Conservation (phyloP, 208 protist genomes). For the Leishmania tarentolae region DNA sequence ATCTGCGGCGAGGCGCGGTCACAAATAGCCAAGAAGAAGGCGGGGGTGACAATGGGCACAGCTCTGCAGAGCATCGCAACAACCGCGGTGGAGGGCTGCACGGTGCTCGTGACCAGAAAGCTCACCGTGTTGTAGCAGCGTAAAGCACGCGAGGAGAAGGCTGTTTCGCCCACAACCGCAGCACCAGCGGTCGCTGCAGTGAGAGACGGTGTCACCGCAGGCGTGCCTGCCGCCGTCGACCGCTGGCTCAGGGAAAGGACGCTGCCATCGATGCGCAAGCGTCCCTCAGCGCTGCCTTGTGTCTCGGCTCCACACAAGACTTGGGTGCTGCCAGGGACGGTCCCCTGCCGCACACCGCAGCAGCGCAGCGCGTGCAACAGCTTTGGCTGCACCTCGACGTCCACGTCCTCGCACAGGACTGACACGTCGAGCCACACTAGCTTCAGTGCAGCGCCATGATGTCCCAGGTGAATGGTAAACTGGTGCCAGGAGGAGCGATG, state of each 20-base stretch:
- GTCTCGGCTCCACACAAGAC: background rate
- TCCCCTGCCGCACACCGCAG: slow-evolving; percentile 51
- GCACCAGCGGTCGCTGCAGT: background rate
- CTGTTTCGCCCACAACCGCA: background rate
- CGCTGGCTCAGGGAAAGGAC: slow-evolving; percentile 11
- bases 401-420: slow-evolving; percentile 54
- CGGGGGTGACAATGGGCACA: slow-evolving; percentile 59
- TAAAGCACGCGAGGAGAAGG: background rate
- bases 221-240: slow-evolving; percentile 30
- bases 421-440: slow-evolving; percentile 56
- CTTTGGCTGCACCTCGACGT: slow-evolving; percentile 40
- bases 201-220: slow-evolving; percentile 11
- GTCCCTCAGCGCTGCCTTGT: background rate
- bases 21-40: slow-evolving; percentile 53
- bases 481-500: slow-evolving; percentile 38
- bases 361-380: slow-evolving; percentile 43
- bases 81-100: slow-evolving; percentile 54
- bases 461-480: slow-evolving; percentile 49
- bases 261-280: slow-evolving; percentile 12
- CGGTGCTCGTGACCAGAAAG: slow-evolving; percentile 36
- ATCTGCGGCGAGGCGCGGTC: slow-evolving; percentile 46
- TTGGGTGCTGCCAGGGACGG: background rate
- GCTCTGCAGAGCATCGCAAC: slow-evolving; percentile 66
- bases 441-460: slow-evolving; percentile 54
- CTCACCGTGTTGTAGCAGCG: slow-evolving; percentile 26